Base-by-base conservation (phyloP, 1,284 basidiomycete species). In the Phlebopus sp. region DNA sequence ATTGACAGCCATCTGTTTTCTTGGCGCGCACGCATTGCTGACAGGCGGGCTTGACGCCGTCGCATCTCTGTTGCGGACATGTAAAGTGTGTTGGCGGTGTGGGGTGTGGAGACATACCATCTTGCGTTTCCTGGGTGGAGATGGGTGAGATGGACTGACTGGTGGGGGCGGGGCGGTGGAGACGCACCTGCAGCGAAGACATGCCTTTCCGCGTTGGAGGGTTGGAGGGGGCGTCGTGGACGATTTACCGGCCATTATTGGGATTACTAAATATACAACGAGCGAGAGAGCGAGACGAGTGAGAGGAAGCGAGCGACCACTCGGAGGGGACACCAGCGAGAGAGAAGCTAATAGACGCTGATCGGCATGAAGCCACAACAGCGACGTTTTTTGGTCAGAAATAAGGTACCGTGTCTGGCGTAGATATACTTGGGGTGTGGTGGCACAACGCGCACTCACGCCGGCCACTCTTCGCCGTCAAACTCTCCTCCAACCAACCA, bases 61-160 rank as follows among this genome's bases (percentile, higher is more conserved):
- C 80, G 57, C 81, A 82, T 64, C 78, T 71, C 79, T 82, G 50
- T 29, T 17, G 51, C 38, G 51, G 44, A 39, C 40, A 51, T 47
- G 52, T 47, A 44, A n/a, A 54, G 46, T 43, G 39, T 48, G 55
- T 39, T 55, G 29, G 37, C 21, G 47, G n/a, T 44, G 23, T 34
- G 18, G 41, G 46, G 44, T 44, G n/a, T 31, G n/a, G 29, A 35
- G 43, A 56, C 67, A 52, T 55, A 86, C 86, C 84, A 90, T 87
- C 69, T 89, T 89, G 54, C 86, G 78, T 69, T 88, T 86, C 66
- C 86, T 85, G 58, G 47, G n/a, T n/a, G 50, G 31, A 49, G 11
- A 41, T 46, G 42, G 51, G 31, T 29, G 21, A 46, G 38, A 23
- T 23, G 21, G 6, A 6, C 21, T 23, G 21, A 23, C n/a, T n/a